Conservation (phyloP, 176 grass and related monocot species). For the Avena sativa region DNA sequence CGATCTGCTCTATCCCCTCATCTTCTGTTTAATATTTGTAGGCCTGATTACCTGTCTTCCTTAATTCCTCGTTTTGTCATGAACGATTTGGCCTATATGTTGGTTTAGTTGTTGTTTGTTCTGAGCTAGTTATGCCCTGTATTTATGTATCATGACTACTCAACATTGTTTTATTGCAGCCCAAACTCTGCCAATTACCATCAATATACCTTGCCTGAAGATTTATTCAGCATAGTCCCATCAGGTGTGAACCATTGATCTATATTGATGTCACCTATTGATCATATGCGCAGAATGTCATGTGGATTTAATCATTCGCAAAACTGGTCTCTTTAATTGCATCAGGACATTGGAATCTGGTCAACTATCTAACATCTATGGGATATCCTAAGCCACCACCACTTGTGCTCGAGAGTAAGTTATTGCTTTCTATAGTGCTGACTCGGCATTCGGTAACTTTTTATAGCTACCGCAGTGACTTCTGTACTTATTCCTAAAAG, state of each 20-base stretch:
- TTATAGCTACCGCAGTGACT: conserved; percentile 13
- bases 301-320: not conserved
- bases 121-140: not conserved
- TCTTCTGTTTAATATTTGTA: too few species aligned
- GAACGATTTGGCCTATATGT: not conserved
- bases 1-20: too few species aligned
- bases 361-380: not conserved
- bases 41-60: not conserved
- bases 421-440: conserved; percentile 5
- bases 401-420: conserved; percentile 35
- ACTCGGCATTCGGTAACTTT: not conserved
- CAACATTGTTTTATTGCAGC: not conserved
- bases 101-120: not conserved
- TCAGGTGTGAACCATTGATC: not conserved
- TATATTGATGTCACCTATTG: not conserved
- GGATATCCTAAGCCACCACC: conserved; percentile 45
- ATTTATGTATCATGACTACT: not conserved
- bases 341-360: not conserved
- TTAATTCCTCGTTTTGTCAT: not conserved
- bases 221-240: not conserved
- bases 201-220: conserved; percentile 5
- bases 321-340: not conserved
- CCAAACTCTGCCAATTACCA: not conserved
- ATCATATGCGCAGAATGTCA: not conserved
- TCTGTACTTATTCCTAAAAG: conserved; percentile 21